Evolutionary conservation across 1,284 basidiomycete genomes (phyloP), one percentile per base, ranked within the genome.

Genomic region (Violaceomyces palustris): DNA sequence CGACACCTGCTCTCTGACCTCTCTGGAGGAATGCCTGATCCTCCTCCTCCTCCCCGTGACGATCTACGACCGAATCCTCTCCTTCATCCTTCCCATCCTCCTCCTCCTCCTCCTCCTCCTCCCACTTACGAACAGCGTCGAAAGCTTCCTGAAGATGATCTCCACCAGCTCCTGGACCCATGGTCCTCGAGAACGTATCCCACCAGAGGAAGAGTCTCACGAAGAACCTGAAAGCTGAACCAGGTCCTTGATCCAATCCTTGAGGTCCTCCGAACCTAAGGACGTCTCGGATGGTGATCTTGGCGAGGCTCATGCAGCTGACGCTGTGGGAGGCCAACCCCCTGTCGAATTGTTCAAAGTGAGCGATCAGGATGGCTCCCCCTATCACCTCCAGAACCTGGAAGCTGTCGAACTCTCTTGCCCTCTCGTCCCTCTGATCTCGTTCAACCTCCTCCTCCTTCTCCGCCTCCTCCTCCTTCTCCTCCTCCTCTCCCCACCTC

Each of bases 111-210:
- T 38, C 39, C 0, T 11, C 8, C 9, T 35, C 41, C 7, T 53
- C 50, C 50, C 50, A 53, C 15, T 22, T 31, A 30, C 37, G 45
- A 10, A 43, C 44, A 6, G 42, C 27, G 10, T 30, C 33, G 17
- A 53, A 39, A 6, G 44, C 35, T 18, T 38, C 38, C 6, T 32
- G 34, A 3, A 39, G 34, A 27, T 52, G 34, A 21, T 34, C 35
- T 3, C 23, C 22, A 17, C 34, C 49, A 32, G 43, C 39, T 11
- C 27, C 50, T 3, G 50, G 41, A 5, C 43, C 45, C 45, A 47
- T 43, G 30, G 50, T 52, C 4, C 34, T 34, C 11, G 44, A 47
- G 33, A 52, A 37, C 33, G 45, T 43, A 23, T 52, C 50, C 50
- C 50, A 52, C 45, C 50, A 52, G 4, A 52, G 15, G 6, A 52